phyloP scores from a whole-genome alignment of 495 filamentous ascomycete genomes.

The Trichoderma reesei region DNA sequence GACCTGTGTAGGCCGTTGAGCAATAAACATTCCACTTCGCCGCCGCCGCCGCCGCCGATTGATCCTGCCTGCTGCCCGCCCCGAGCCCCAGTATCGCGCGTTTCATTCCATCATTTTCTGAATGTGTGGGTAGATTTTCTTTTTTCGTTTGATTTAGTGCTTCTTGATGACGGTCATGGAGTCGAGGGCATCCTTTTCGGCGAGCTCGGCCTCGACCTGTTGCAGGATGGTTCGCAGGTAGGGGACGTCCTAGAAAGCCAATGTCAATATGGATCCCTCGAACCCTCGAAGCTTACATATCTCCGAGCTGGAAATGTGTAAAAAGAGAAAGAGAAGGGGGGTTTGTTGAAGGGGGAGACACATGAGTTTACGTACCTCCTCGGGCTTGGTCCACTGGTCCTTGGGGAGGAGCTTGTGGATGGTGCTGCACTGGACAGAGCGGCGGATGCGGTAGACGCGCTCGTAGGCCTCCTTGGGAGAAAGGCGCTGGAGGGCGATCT shows the following conservation, averaged over 20 bases:
- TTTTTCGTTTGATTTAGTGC: constrained; percentile 25
- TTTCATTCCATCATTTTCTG: not conserved
- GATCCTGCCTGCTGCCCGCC: not conserved
- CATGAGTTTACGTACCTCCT: constrained; percentile 28
- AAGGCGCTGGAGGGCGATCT: constrained; percentile 81
- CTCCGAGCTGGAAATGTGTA: constrained; percentile 12
- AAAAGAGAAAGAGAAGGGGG: constrained; percentile 12
- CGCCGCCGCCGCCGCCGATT: not conserved
- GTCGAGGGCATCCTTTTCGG: constrained; percentile 77
- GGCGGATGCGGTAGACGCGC: constrained; percentile 90
- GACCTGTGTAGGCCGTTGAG: not conserved
- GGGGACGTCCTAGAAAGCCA: constrained; percentile 50
- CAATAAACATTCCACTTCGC: not conserved
- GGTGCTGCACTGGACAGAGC: constrained; percentile 75
- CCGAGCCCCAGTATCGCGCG: not conserved
- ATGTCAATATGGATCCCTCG: constrained; percentile 12
- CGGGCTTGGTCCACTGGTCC: constrained; percentile 59
- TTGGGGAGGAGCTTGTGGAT: constrained; percentile 74
- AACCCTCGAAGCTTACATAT: not conserved
- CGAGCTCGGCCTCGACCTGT: constrained; percentile 71
- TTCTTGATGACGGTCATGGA: constrained; percentile 57
- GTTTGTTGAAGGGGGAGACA: constrained; percentile 15
- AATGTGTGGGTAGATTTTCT: not conserved
- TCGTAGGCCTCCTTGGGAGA: constrained; percentile 86
- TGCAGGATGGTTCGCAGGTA: constrained; percentile 76